phyloP scores from a whole-genome alignment of 257 asterid species.

The Solanum peruvianum region DNA sequence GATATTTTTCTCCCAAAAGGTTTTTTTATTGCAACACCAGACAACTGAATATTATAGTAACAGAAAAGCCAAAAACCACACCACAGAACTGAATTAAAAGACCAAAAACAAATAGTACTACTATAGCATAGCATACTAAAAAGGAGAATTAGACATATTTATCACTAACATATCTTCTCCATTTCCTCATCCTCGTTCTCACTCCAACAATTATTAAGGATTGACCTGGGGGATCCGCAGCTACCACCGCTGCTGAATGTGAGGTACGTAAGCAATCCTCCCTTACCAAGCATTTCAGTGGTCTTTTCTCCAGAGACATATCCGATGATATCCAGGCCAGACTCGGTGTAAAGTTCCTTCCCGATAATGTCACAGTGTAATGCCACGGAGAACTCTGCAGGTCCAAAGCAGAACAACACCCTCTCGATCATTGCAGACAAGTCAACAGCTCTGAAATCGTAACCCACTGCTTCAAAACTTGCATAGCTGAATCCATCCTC shows the following conservation, averaged over 20 bases:
- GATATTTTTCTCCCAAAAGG: background rate
- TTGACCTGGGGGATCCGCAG: conserved; percentile 66
- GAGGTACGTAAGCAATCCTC: conserved; percentile 39
- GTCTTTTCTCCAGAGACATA: conserved; percentile 42
- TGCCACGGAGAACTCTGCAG: conserved; percentile 59
- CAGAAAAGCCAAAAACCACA: background rate
- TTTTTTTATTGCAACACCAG: background rate
- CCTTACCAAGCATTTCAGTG: conserved; percentile 33
- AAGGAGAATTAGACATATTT: background rate
- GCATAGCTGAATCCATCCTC: conserved; percentile 91
- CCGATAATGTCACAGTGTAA: conserved; percentile 38
- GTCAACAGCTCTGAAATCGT: conserved; percentile 33
- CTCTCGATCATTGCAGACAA: conserved; percentile 40
- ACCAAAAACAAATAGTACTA: background rate
- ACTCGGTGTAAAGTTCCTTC: conserved; percentile 17
- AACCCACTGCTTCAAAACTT: conserved; percentile 72
- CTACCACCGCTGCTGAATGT: conserved; percentile 26
- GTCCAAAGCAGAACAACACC: conserved; percentile 64
- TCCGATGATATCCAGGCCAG: conserved; percentile 17
- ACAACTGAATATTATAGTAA: background rate
- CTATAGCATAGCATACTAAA: background rate
- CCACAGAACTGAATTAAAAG: background rate
- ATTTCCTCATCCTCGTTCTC: background rate
- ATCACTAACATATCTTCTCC: background rate
- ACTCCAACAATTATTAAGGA: conserved; percentile 31